Evolutionary conservation across 2,329 filamentous ascomycete species (phyloP), one percentile per base, ranked within the genome.

Genomic region (Microsporum canis): DNA sequence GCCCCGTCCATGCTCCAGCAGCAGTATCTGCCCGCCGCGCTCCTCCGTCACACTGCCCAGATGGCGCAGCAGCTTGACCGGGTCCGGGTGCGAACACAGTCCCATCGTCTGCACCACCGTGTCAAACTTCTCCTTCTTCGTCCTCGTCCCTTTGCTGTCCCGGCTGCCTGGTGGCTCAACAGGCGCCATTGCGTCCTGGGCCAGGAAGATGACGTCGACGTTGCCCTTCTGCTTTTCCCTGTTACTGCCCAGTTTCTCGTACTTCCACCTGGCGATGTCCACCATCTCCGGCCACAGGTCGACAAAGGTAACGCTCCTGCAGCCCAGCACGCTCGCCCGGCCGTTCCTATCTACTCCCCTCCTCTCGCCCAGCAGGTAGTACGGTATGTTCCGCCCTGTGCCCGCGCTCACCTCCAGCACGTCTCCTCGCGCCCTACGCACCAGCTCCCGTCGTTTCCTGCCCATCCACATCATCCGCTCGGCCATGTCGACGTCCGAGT

Each of bases 21-120:
- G 70, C 60, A 80, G 65, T 39, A 80, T 78, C 45, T 68, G 70
- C 2, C 78, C 78, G 31, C 66, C 65, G 45, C 68, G 62, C 47
- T 73, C 73, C 64, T 77, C 72, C 12, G 72, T 72, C 63, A 78
- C 69, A 38, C 67, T 67, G 5, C 70, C 75, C 36, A 77, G 63
- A 68, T 77, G 75, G 7, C 66, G 68, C n/a, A 79, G 66, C n/a
- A 75, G 71, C 1, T 67, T 70, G 31, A 72, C 73, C 14, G 76
- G 77, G 61, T 76, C 71, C 12, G 74, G 69, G 65, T 75, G 77
- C 55, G 77, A 79, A 66, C 78, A 80, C 3, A 80, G 65, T 1
- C 78, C 78, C 77, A 80, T 79, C 1, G 78, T 79, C 66, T 80
- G 76, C 39, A 80, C 67, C 47, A 80, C 69, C 0, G 77, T 79